phyloP scores from a whole-genome alignment of 441 rosid genomes.

The Gossypium aridum region DNA sequence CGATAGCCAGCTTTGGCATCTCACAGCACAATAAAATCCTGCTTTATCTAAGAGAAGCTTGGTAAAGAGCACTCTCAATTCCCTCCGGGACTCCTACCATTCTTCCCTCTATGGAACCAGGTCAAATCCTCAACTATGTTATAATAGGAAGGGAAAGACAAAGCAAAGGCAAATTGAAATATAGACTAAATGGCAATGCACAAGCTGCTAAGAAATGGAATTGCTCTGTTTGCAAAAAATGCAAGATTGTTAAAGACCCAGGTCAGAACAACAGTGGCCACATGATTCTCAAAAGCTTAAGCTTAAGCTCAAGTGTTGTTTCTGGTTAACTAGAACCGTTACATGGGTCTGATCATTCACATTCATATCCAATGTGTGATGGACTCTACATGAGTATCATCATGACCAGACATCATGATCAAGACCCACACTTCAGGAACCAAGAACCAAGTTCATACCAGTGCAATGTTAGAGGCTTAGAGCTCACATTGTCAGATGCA shows the following conservation, averaged over 20 bases:
- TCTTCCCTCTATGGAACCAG: neutral
- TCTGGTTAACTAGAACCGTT: neutral
- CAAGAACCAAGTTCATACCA: neutral
- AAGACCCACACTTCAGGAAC: neutral
- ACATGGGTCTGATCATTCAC: neutral
- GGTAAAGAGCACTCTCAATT: neutral
- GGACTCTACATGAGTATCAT: neutral
- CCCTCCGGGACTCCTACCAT: neutral
- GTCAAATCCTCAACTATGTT: neutral
- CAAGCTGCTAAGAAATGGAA: conserved; percentile 6
- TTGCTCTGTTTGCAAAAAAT: neutral
- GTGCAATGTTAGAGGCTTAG: neutral
- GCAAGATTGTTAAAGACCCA: neutral
- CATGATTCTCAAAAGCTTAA: neutral
- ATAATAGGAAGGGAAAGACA: neutral
- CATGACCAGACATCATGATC: neutral
- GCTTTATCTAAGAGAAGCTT: neutral
- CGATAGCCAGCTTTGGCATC: neutral
- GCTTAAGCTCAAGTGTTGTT: neutral
- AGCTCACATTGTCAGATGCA: neutral
- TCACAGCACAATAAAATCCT: neutral
- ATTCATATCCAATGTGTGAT: neutral
- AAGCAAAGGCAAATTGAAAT: neutral
- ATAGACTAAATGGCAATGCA: neutral
- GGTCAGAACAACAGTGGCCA: neutral